Evolutionary conservation across 139 green algal genomes (phyloP).

Genomic region (Pedinophyceae sp.): DNA sequence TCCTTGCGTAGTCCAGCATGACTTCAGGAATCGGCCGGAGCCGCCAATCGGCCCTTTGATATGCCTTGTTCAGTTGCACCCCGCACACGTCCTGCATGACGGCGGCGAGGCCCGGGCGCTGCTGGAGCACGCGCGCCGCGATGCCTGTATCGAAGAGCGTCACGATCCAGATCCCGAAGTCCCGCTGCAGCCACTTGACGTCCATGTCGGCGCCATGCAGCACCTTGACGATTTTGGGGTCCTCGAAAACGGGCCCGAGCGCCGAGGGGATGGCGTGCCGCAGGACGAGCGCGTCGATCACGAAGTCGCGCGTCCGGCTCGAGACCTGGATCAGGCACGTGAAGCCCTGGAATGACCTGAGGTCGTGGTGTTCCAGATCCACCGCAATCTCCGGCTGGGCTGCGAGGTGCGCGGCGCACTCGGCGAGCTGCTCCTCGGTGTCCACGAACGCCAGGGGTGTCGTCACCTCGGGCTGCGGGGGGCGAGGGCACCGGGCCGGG

Average conservation of each 20-base stretch:
- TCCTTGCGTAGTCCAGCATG: conserved; percentile 1
- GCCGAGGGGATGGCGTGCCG: not conserved
- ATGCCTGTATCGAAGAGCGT: conserved; percentile 7
- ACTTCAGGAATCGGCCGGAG: not conserved
- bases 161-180: conserved; percentile 8
- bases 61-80: conserved; percentile 1
- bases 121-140: not conserved
- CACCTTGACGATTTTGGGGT: conserved; percentile 6
- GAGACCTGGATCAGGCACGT: conserved; percentile 10
- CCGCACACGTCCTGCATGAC: conserved; percentile 6
- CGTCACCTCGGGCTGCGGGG: not conserved
- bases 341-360: conserved; percentile 9
- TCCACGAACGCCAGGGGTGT: conserved; percentile 8
- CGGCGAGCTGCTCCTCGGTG: not conserved
- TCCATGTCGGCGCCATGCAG: conserved; percentile 9
- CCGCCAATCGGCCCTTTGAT: conserved; percentile 7
- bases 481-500: too few species aligned
- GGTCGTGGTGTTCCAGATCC: conserved; percentile 7
- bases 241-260: conserved; percentile 5
- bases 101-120: not conserved
- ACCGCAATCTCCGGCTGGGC: conserved; percentile 3
- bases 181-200: conserved; percentile 9
- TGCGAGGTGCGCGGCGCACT: conserved; percentile 1
- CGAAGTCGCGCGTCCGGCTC: conserved; percentile 5
- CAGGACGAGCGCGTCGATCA: conserved; percentile 6